Conservation (phyloP, 345 rosid species). For the Atalantia buxifolia region DNA sequence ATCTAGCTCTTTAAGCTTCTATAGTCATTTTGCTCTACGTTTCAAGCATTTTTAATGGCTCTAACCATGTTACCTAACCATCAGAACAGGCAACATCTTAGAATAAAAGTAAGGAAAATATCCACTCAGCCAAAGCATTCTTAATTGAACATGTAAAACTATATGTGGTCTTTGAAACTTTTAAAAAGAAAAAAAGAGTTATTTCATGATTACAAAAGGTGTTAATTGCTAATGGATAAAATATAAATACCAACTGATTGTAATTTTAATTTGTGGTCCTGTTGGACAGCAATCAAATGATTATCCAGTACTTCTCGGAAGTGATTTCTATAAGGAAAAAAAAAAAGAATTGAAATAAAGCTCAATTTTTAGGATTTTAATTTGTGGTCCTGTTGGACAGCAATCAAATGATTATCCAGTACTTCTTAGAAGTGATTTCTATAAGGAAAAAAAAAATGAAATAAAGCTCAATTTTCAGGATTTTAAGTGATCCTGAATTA, state of each 20-base stretch:
- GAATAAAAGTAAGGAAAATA: neutral
- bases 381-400: slow-evolving; percentile 41
- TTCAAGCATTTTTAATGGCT: slow-evolving; percentile 9
- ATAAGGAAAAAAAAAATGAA: neutral
- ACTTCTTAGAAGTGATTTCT: slow-evolving; percentile 63
- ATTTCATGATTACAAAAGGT: neutral
- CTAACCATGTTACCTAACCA: slow-evolving; percentile 26
- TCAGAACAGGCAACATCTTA: slow-evolving; percentile 10
- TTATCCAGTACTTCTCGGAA: slow-evolving; percentile 89
- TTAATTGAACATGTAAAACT: neutral
- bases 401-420: slow-evolving; percentile 81
- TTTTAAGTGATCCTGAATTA: neutral
- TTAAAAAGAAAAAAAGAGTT: neutral
- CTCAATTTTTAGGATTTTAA: slow-evolving; percentile 14
- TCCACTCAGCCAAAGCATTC: neutral
- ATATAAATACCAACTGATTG: slow-evolving; percentile 34
- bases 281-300: slow-evolving; percentile 79
- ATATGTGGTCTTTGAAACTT: neutral
- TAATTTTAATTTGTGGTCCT: slow-evolving; percentile 64
- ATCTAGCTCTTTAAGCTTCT: too few species aligned
- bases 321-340: slow-evolving; percentile 2
- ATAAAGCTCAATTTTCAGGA: neutral
- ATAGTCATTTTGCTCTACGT: slow-evolving; percentile 29
- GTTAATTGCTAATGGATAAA: neutral
- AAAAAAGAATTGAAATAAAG: neutral